Conservation (phyloP, 805 yeast species). For the Starmerella geochares region DNA sequence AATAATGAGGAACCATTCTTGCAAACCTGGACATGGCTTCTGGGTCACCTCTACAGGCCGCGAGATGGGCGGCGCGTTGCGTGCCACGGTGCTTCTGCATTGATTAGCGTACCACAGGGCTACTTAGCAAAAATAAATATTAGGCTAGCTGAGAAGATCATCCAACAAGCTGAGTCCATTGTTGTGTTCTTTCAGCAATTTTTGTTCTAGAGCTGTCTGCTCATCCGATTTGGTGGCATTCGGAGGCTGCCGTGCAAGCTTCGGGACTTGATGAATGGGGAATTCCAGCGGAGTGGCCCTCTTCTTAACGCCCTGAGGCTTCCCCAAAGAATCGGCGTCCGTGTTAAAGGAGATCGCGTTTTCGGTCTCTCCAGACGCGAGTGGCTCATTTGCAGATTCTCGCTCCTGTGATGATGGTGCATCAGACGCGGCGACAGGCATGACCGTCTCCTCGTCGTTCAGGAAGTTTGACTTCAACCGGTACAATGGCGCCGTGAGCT, state of each 20-base stretch:
- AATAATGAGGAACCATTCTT: too few species aligned
- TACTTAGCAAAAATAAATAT: conserved; percentile 7
- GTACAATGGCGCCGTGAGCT: conserved; percentile 31
- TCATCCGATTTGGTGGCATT: background rate
- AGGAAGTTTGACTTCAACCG: conserved; percentile 31
- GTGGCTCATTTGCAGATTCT: background rate
- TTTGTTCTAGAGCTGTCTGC: background rate
- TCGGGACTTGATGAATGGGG: conserved; percentile 2
- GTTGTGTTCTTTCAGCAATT: conserved; percentile 12
- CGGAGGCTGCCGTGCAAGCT: background rate
- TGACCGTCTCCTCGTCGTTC: conserved; percentile 29
- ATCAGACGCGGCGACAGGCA: background rate
- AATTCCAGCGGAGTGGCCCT: conserved; percentile 9
- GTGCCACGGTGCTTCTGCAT: too few species aligned
- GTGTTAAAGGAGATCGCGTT: too few species aligned
- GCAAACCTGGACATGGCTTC: too few species aligned
- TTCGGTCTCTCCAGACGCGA: background rate
- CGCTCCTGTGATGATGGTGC: too few species aligned
- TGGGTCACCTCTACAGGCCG: too few species aligned
- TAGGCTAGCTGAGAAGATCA: conserved; percentile 10
- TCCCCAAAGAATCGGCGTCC: background rate
- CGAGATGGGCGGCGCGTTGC: too few species aligned
- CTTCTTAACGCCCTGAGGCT: background rate
- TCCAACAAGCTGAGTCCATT: conserved; percentile 12
- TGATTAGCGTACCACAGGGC: too few species aligned